These are phyloP conservation scores for Phytopythium helicoides DNA, from an alignment of 352 stramenopile genomes.

Conservation along the genomic window DNA sequence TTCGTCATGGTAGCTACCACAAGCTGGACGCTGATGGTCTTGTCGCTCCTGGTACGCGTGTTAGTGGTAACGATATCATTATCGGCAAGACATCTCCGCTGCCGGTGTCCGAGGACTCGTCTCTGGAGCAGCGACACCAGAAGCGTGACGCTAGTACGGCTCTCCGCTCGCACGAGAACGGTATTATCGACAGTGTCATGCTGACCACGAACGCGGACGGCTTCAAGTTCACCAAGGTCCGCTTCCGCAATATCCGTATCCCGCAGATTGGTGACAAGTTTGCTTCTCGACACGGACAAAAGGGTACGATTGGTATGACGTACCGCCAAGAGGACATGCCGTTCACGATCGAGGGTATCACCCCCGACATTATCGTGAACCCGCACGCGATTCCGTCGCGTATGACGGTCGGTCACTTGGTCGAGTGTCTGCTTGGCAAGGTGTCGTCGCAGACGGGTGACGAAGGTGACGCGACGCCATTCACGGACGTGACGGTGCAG, in stretches of 20 bases:
- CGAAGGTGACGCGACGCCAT: conserved; percentile 99
- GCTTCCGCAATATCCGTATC: conserved; percentile 98
- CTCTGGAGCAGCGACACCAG: conserved; percentile 87
- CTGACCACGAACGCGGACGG: conserved; percentile 97
- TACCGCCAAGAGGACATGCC: conserved; percentile 99
- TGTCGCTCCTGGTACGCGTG: conserved; percentile 93
- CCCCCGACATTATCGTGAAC: conserved; percentile 99
- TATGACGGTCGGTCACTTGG: conserved; percentile 99
- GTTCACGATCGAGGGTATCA: conserved; percentile 98
- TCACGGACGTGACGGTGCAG: conserved; percentile 97
- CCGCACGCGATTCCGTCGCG: conserved; percentile 99
- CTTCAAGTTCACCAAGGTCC: conserved; percentile 97
- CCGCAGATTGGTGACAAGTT: conserved; percentile 99
- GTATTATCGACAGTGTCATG: conserved; percentile 99
- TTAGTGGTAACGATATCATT: conserved; percentile 98
- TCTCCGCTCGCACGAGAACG: conserved; percentile 97
- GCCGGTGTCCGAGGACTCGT: conserved; percentile 74
- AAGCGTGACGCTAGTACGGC: conserved; percentile 97
- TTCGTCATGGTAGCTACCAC: conserved; percentile 97
- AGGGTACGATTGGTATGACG: conserved; percentile 98
- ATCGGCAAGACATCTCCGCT: conserved; percentile 98
- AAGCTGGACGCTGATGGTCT: conserved; percentile 99
- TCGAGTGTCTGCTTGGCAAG: conserved; percentile 99
- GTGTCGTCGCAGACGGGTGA: conserved; percentile 96
- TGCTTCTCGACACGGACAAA: conserved; percentile 89